Evolutionary conservation across 495 filamentous ascomycete species (phyloP).

Genomic region (Talaromyces nanjingensis): DNA sequence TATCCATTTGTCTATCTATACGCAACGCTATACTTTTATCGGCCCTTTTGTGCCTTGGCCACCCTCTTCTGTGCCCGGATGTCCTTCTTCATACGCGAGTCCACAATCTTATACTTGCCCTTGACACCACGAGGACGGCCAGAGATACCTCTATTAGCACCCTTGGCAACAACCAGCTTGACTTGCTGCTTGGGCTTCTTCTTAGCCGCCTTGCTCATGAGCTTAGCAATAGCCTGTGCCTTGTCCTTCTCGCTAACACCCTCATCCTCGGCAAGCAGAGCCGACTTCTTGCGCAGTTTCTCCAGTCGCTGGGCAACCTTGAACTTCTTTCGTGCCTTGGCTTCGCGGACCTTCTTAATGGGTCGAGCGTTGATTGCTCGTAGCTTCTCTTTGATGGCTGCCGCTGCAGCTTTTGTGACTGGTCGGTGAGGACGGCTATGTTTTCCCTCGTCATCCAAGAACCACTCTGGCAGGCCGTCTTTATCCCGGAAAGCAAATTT

Average conservation of each 20-base stretch:
- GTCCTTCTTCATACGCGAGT: slow-evolving; percentile 97
- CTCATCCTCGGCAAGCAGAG: slow-evolving; percentile 77
- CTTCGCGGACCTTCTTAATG: slow-evolving; percentile 98
- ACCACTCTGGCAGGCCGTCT: slow-evolving; percentile 96
- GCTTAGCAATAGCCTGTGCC: slow-evolving; percentile 69
- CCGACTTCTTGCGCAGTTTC: slow-evolving; percentile 92
- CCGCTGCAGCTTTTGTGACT: slow-evolving; percentile 80
- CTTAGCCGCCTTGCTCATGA: slow-evolving; percentile 75
- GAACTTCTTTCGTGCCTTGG: slow-evolving; percentile 92
- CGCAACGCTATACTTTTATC: neutral
- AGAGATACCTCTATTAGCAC: slow-evolving; percentile 73
- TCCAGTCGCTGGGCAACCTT: slow-evolving; percentile 85
- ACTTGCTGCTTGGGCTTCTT: slow-evolving; percentile 80
- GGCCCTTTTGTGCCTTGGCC: slow-evolving; percentile 54
- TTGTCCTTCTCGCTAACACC: slow-evolving; percentile 93
- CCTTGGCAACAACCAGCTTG: slow-evolving; percentile 84
- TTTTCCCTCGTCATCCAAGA: slow-evolving; percentile 82
- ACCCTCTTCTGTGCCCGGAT: slow-evolving; percentile 81
- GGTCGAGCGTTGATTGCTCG: slow-evolving; percentile 92
- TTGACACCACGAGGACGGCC: slow-evolving; percentile 82
- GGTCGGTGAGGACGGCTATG: slow-evolving; percentile 82
- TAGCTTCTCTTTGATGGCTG: slow-evolving; percentile 91
- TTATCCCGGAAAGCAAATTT: slow-evolving; percentile 83
- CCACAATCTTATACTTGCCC: slow-evolving; percentile 98
- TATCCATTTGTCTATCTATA: neutral